These are phyloP conservation scores for Ophiostoma novo-ulmi DNA, from an alignment of 2,329 filamentous ascomycete genomes.

Conservation along the genomic window DNA sequence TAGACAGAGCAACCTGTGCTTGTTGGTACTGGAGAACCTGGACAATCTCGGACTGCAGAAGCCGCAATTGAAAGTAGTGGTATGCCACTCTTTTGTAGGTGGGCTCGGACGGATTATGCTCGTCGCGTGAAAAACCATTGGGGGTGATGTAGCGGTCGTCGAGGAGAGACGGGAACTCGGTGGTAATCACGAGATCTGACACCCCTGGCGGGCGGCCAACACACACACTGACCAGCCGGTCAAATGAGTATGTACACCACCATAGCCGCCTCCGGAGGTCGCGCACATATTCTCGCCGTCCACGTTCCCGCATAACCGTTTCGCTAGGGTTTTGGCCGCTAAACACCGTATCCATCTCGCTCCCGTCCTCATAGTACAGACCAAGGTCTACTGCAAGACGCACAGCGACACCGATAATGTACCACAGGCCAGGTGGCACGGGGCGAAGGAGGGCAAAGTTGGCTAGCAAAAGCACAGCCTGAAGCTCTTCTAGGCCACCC, in stretches of 20 bases:
- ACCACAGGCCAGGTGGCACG: slow-evolving; percentile 91
- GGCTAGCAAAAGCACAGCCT: slow-evolving; percentile 85
- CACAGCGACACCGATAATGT: slow-evolving; percentile 91
- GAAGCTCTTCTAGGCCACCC: slow-evolving; percentile 87
- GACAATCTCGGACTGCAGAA: slow-evolving; percentile 90
- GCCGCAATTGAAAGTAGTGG: slow-evolving; percentile 83
- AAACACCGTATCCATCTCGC: slow-evolving; percentile 41
- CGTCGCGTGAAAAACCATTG: slow-evolving; percentile 62
- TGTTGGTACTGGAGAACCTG: slow-evolving; percentile 92
- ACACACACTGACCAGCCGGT: slow-evolving; percentile 89
- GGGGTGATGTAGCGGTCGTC: slow-evolving; percentile 86
- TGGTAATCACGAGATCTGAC: slow-evolving; percentile 93
- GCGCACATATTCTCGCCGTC: slow-evolving; percentile 72
- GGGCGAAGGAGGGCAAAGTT: slow-evolving; percentile 88
- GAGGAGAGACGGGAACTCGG: slow-evolving; percentile 82
- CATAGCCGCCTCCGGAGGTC: slow-evolving; percentile 82
- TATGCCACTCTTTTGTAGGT: slow-evolving; percentile 89
- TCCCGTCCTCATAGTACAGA: slow-evolving; percentile 85
- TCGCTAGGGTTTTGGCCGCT: slow-evolving; percentile 50
- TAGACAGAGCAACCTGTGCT: slow-evolving; percentile 67
- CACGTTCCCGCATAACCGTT: slow-evolving; percentile 48
- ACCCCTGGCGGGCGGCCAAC: slow-evolving; percentile 91
- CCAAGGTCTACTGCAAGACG: slow-evolving; percentile 87
- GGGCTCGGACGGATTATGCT: slow-evolving; percentile 53
- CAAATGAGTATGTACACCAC: slow-evolving; percentile 96